Evolutionary conservation across 768 basidiomycete species (phyloP), one percentile per base, ranked within the genome.

Genomic region (Boletus tylopilopsis): DNA sequence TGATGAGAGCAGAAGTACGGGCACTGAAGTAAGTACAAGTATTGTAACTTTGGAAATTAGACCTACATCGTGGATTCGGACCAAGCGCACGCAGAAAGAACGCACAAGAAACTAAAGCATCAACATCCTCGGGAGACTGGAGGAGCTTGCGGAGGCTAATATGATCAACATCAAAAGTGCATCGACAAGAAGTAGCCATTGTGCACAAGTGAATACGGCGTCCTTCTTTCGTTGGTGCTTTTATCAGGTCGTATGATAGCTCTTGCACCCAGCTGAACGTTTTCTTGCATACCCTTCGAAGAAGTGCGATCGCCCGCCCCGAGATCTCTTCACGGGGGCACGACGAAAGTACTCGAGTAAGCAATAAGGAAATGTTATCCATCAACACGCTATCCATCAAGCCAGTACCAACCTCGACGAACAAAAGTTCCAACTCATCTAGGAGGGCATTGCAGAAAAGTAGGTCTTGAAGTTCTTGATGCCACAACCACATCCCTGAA

Each of bases 321-420:
- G 42, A 15, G 29, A 30, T 13, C 4, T 42, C 27, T 30, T 42
- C 42, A 2, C 13, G 21, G 3, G 42, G 27, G 12, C 40, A 29
- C 11, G 40, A 42, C 3, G 27, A n/a, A 13, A 42, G 27, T 5
- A 42, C 2, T n/a, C 42, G 49, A 22, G 24, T 19, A 9, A 57
- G 55, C 6, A 77, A 49, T 24, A 66, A 40, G n/a, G 64, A 55
- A 25, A 69, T 60, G n/a, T 59, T 71, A 43, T 53, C 47, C 45
- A 72, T 54, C 0, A 67, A 49, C n/a, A 59, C 36, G 1, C 44
- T 51, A 47, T 70, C 60, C 38, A 49, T 71, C 68, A 8, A 34
- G 22, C 44, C 7, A 24, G 23, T 23, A 5, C 43, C n/a, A 10
- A 34, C 15, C 7, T 44, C 23, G 5, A 34, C 5, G 6, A 34